Conservation (phyloP, 768 basidiomycete genomes). For the Lactarius quietus region DNA sequence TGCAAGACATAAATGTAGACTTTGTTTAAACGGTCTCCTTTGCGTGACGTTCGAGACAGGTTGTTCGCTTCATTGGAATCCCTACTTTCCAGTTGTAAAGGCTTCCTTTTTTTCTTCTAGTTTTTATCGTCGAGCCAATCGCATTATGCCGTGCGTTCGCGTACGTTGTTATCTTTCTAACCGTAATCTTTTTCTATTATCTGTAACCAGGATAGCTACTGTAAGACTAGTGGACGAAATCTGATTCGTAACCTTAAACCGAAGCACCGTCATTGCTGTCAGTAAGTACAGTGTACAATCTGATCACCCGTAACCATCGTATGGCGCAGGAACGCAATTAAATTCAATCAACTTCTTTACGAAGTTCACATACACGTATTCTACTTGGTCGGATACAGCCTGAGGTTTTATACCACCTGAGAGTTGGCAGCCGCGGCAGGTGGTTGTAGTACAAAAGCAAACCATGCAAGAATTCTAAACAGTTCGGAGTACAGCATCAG, state of each 20-base stretch:
- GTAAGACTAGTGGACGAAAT: background rate
- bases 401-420: background rate
- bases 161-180: background rate
- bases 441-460: conserved; percentile 2
- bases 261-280: background rate
- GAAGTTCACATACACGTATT: background rate
- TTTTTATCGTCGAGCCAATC: background rate
- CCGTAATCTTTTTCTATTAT: conserved; percentile 8
- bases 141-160: background rate
- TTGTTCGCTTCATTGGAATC: background rate
- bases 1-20: conserved; percentile 13
- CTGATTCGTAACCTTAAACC: background rate
- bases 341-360: background rate
- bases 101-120: background rate
- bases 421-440: background rate
- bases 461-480: background rate
- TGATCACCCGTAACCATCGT: too few species aligned
- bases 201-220: background rate
- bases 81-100: background rate
- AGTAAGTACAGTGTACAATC: too few species aligned
- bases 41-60: background rate
- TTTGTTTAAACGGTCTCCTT: background rate
- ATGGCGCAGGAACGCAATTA: background rate
- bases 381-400: background rate
- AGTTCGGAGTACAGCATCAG: conserved; percentile 28